Percentiles rank a stretch among this genome's conserved stretches.
phyloP scores from a whole-genome alignment of 441 rosid species.

The Brassica balearica region DNA sequence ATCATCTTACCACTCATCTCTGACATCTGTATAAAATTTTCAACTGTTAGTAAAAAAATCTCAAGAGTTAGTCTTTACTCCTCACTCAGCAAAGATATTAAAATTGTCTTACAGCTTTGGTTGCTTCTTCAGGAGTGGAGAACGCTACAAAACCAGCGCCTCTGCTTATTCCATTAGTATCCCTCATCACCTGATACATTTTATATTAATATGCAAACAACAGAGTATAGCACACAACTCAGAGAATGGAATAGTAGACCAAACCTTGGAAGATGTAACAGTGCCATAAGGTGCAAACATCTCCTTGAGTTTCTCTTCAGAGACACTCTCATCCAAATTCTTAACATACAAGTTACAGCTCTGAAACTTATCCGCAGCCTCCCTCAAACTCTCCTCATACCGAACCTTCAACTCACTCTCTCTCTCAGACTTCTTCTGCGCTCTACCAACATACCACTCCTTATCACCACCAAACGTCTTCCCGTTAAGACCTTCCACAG shows the following conservation, averaged over 20 bases:
- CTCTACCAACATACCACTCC: slow-evolving; percentile 76
- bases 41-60: slow-evolving; percentile 14
- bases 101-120: slow-evolving; percentile 68
- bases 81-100: not conserved
- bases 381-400: slow-evolving; percentile 74
- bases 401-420: slow-evolving; percentile 60
- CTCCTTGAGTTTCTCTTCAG: slow-evolving; percentile 77
- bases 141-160: slow-evolving; percentile 88
- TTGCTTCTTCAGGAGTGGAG: slow-evolving; percentile 75
- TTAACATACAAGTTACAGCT: slow-evolving; percentile 54
- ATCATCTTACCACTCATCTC: slow-evolving; percentile 86
- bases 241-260: not conserved
- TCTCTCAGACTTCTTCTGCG: slow-evolving; percentile 75
- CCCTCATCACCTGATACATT: slow-evolving; percentile 69
- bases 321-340: slow-evolving; percentile 70
- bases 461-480: slow-evolving; percentile 64
- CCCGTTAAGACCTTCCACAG: slow-evolving; percentile 71
- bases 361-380: slow-evolving; percentile 51
- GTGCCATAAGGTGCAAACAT: slow-evolving; percentile 67
- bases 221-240: not conserved
- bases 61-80: not conserved
- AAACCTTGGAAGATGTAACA: slow-evolving; percentile 77
- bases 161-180: slow-evolving; percentile 71
- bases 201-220: not conserved
- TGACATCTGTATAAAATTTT: slow-evolving; percentile 50